These are phyloP conservation scores for Coemansia sp. DNA, from an alignment of 192 early-diverging fungal genomes.

Conservation along the genomic window DNA sequence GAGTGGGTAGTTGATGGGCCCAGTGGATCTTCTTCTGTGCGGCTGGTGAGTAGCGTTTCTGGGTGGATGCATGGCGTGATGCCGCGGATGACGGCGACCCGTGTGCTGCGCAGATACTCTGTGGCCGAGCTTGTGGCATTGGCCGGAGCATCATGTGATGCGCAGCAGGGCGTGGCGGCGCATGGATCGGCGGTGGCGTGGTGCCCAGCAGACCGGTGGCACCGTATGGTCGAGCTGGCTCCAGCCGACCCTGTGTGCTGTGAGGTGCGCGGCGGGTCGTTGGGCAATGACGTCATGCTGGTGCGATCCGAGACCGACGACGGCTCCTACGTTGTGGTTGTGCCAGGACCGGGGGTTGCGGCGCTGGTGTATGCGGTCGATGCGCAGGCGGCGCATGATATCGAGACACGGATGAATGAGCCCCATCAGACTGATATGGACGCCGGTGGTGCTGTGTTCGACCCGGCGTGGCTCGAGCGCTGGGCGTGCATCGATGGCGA, in stretches of 20 bases:
- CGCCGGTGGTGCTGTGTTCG: conserved; percentile 1
- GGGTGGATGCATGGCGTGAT: background rate
- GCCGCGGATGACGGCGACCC: conserved; percentile 28
- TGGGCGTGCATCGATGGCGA: conserved; percentile 17
- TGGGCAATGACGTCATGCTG: background rate
- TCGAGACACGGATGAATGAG: background rate
- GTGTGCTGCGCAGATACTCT: conserved; percentile 32
- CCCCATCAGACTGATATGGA: background rate
- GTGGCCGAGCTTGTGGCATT: conserved; percentile 46
- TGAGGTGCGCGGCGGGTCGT: background rate
- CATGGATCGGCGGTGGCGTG: background rate
- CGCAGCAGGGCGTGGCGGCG: background rate
- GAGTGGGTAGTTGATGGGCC: no score
- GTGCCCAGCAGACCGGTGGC: background rate
- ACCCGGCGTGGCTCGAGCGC: conserved; percentile 31
- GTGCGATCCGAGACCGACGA: background rate
- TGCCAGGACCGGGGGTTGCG: conserved; percentile 1
- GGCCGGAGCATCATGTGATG: conserved; percentile 12
- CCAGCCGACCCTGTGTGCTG: conserved; percentile 1
- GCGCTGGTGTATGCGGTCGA: background rate
- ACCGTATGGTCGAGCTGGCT: background rate
- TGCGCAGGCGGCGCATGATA: background rate
- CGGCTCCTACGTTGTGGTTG: conserved; percentile 12
- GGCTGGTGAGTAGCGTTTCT: background rate
- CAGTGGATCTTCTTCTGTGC: background rate